Conservation (phyloP, 257 asterid species). For the Forsythia suspensa region DNA sequence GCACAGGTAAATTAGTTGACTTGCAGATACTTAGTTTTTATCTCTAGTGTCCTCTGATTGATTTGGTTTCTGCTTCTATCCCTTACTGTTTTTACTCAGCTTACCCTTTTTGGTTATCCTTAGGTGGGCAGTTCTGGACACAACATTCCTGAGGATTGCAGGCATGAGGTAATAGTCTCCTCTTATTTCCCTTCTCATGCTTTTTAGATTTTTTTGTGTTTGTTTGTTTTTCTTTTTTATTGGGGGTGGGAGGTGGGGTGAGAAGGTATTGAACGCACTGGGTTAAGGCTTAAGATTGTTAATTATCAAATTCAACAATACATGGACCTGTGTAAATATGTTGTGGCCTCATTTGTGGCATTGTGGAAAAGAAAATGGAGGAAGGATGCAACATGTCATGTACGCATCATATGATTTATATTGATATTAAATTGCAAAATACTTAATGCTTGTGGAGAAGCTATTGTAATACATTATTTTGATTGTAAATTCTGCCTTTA, state of each 20-base stretch:
- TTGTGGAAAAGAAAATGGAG: background rate
- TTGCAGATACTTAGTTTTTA: conserved; percentile 19
- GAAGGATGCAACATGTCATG: background rate
- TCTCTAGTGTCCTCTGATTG: background rate
- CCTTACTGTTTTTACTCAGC: background rate
- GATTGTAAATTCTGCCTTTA: background rate
- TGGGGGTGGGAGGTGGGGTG: background rate
- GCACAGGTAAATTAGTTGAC: conserved; percentile 56
- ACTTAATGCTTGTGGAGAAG: background rate
- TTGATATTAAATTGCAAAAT: background rate
- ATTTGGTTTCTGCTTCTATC: conserved; percentile 1
- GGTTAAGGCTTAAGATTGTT: background rate
- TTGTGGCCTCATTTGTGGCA: conserved; percentile 7
- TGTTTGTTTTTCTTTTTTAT: background rate
- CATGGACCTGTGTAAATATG: background rate
- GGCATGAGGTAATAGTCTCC: conserved; percentile 35
- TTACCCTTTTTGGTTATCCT: background rate
- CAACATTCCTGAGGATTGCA: conserved; percentile 36
- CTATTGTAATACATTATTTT: background rate
- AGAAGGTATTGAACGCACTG: background rate
- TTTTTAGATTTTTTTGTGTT: background rate
- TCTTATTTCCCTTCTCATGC: background rate
- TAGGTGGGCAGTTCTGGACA: conserved; percentile 43
- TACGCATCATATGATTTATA: background rate
- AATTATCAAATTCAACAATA: background rate